Evolutionary conservation across 2,329 filamentous ascomycete genomes (phyloP).

Genomic region (Exophiala oligosperma): DNA sequence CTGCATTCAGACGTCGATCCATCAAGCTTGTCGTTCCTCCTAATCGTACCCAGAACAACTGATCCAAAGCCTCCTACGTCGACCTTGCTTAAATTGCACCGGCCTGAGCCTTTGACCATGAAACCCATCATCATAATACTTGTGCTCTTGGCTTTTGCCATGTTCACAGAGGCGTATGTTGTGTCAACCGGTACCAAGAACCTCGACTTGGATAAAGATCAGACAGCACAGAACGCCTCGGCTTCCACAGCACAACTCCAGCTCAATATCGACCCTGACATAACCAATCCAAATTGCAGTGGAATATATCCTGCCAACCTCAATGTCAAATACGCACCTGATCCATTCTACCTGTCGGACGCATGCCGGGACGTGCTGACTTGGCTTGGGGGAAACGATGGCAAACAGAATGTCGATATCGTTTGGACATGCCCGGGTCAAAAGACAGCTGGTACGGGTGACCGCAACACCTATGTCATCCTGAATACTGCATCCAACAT

Average conservation of each 20-base stretch:
- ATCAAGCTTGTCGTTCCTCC: neutral
- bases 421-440: slow-evolving; percentile 12
- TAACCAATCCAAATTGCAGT: slow-evolving; percentile 29
- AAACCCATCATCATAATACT: neutral
- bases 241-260: slow-evolving; percentile 1
- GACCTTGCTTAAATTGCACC: neutral
- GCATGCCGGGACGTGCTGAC: slow-evolving; percentile 12
- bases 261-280: slow-evolving; percentile 31
- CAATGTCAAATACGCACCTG: slow-evolving; percentile 14
- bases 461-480: slow-evolving; percentile 13
- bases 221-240: slow-evolving; percentile 5
- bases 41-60: neutral
- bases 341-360: slow-evolving; percentile 16
- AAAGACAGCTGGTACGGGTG: slow-evolving; percentile 7
- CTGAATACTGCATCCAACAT: slow-evolving; percentile 3
- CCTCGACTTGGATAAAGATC: neutral
- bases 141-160: neutral
- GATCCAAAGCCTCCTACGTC: too few relatives aligned
- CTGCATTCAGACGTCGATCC: neutral
- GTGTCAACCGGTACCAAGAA: neutral
- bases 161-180: neutral
- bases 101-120: neutral
- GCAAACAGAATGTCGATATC: slow-evolving; percentile 16
- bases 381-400: slow-evolving; percentile 16
- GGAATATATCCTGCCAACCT: slow-evolving; percentile 18